Base-by-base conservation (phyloP, 1,284 basidiomycete genomes). In the Lentinus polychrous region DNA sequence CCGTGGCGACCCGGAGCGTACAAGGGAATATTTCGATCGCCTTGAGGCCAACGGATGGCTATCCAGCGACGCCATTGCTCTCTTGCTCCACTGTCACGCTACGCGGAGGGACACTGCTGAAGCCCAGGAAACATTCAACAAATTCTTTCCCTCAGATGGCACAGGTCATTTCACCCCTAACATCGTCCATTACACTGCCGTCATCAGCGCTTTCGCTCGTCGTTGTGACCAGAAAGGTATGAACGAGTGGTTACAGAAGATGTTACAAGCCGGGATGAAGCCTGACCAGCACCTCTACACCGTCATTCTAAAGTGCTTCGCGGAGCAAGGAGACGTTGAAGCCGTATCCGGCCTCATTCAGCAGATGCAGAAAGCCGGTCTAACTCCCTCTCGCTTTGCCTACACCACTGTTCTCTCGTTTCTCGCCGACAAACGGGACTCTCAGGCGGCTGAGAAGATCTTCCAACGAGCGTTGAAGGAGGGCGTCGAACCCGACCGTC, bases 321-420 rank as follows among this genome's bases (percentile, higher is more conserved):
- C 83, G 10, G 61, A 67, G 43, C 72, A 72, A 12, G 79, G 75
- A 23, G 81, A 89, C 51, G 54, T 83, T 12, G 65, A 74, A 11
- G 67, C 75, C 7, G 75, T 87, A n/a, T 65, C 75, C 4, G 57
- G 66, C 4, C 63, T 89, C 4, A 73, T 92, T 52, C 67, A 81
- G 23, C 74, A 83, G 57, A 85, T 94, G 79, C 73, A 76, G 31
- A 55, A 60, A 1, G 64, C 69, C 2, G 70, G 74, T 2, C 52
- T 83, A 14, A 44, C 57, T 31, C 84, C 84, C 0, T 73, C 78
- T 47, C 59, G 57, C 4, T 67, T 74, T 45, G 73, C 81, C 8
- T 95, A 88, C 64, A 86, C 83, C 20, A 77, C 75, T 8, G 69
- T 94, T 46, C 78, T 96, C 55, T 69, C 79, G 12, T 70, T 84